These are phyloP conservation scores for Colletotrichum falcatum DNA, from an alignment of 2,329 filamentous ascomycete genomes.

Conservation along the genomic window DNA sequence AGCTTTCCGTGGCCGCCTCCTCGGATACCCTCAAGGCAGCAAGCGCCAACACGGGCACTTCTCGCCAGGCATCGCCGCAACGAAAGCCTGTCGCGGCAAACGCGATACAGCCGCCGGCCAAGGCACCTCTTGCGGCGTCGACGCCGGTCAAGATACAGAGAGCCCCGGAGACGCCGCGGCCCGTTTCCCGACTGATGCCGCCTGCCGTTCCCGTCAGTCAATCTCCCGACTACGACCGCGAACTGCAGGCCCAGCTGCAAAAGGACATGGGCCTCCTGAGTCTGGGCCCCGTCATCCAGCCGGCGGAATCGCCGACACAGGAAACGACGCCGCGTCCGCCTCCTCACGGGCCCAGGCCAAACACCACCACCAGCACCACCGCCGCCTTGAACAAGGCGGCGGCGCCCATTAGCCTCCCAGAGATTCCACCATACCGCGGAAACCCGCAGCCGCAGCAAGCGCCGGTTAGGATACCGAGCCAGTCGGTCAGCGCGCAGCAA, in stretches of 20 bases:
- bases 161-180: slow-evolving; percentile 59
- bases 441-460: slow-evolving; percentile 43
- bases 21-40: slow-evolving; percentile 68
- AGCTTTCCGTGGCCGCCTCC: slow-evolving; percentile 54
- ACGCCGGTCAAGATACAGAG: slow-evolving; percentile 60
- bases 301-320: slow-evolving; percentile 16
- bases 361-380: slow-evolving; percentile 47
- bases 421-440: slow-evolving; percentile 68
- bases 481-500: slow-evolving; percentile 43
- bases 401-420: slow-evolving; percentile 59
- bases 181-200: slow-evolving; percentile 60
- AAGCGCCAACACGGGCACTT: slow-evolving; percentile 57
- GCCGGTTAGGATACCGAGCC: slow-evolving; percentile 45
- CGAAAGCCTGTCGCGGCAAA: slow-evolving; percentile 62
- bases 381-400: no score
- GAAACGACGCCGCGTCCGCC: slow-evolving; percentile 42
- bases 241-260: slow-evolving; percentile 72
- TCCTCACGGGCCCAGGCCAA: slow-evolving; percentile 49
- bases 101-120: slow-evolving; percentile 64
- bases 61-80: slow-evolving; percentile 71
- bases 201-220: slow-evolving; percentile 57
- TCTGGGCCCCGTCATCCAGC: slow-evolving; percentile 55
- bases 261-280: slow-evolving; percentile 71
- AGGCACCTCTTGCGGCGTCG: slow-evolving; percentile 71
- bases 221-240: slow-evolving; percentile 71